Evolutionary conservation across 805 yeast species (phyloP).

Genomic region (Candida pseudoglaebosa): DNA sequence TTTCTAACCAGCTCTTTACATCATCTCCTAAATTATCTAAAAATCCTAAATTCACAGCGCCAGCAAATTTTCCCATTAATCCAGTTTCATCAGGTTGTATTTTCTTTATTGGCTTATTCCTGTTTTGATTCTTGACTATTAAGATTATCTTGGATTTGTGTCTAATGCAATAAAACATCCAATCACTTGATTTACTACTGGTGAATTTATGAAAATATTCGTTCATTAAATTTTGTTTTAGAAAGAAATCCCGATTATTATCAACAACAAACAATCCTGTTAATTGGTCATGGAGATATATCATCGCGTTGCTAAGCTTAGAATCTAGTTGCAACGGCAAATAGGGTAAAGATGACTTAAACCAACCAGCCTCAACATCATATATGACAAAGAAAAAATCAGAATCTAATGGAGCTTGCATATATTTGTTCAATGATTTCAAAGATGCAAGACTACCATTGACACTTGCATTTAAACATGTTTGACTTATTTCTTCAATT

Average conservation of each 20-base stretch:
- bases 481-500: slow-evolving; percentile 19
- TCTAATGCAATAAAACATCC: slow-evolving; percentile 39
- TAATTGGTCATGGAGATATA: slow-evolving; percentile 37
- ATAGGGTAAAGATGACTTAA: slow-evolving; percentile 37
- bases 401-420: slow-evolving; percentile 20
- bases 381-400: slow-evolving; percentile 37
- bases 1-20: slow-evolving; percentile 38
- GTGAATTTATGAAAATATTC: slow-evolving; percentile 42
- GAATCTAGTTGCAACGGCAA: slow-evolving; percentile 25
- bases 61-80: slow-evolving; percentile 12
- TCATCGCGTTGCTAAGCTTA: slow-evolving; percentile 25
- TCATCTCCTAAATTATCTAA: slow-evolving; percentile 41
- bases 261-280: slow-evolving; percentile 26
- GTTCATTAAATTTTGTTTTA: slow-evolving; percentile 13
- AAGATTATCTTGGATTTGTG: slow-evolving; percentile 27
- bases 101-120: slow-evolving; percentile 15
- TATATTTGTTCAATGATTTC: slow-evolving; percentile 17
- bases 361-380: slow-evolving; percentile 18
- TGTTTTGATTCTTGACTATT: slow-evolving; percentile 31
- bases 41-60: slow-evolving; percentile 32
- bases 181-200: slow-evolving; percentile 32
- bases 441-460: slow-evolving; percentile 29
- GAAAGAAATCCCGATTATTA: slow-evolving; percentile 20
- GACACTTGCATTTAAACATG: slow-evolving; percentile 14
- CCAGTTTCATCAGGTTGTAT: slow-evolving; percentile 16